Base-by-base conservation (phyloP, 192 early-diverging fungal species). In the Coemansia sp. region DNA sequence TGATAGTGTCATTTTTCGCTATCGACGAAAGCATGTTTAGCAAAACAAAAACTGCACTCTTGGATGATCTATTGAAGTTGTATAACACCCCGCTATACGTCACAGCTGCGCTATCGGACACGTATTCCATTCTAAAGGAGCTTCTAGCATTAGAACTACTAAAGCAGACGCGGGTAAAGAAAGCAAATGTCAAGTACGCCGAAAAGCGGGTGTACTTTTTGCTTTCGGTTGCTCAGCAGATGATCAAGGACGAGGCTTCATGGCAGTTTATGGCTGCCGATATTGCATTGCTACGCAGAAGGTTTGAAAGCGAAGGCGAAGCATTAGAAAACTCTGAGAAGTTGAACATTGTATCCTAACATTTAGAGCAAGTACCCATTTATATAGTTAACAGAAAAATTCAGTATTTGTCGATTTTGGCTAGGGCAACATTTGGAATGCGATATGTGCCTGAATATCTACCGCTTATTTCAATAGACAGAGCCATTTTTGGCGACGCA, bases 181-280 rank as follows among this genome's bases (percentile, higher is more conserved):
- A 41, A 34, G 67, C 68, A 6, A 38, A 34, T 35, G 60, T 71
- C 7, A 43, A 60, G 11, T 33, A 57, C 23, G 71, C 71, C 1
- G 74, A 76, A 53, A 66, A 57, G 18, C 67, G 79, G 9, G 36
- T 76, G 5, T 76, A 62, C 34, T 82, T 76, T 51, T 48, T 82
- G 38, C 61, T 71, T 5, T 82, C 73, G 15, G 26, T 82, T 12
- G 71, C 73, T 10, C 35, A 67, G 51, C 79, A 82, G 56, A 70
- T 76, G 71, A 55, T 62, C 16, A 21, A 34, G 2, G 71, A 67
- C n/a, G 24, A 21, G 2, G 71, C 72, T 24, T 63, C 79, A 1
- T 82, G 79, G 79, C 33, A 73, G 51, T 76, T 72, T 55, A 82
- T 82, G 70, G 62, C 61, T 15, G 66, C 73, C 8, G 79, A 82